These are phyloP conservation scores for Entoloma clypeatum DNA, from an alignment of 1,284 basidiomycete genomes.

Conservation along the genomic window DNA sequence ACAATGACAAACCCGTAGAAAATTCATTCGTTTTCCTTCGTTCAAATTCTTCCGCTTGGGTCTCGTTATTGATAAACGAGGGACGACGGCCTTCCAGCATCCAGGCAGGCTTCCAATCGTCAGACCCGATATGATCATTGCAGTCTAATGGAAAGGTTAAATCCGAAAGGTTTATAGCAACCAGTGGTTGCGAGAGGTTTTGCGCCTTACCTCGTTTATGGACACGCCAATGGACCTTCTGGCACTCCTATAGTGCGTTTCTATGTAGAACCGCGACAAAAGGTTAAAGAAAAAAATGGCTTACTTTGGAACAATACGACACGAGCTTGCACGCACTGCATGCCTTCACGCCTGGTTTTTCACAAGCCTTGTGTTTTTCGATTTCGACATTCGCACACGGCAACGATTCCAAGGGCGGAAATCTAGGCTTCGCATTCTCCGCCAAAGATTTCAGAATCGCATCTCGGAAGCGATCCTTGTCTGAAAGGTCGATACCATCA, in stretches of 20 bases:
- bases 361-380: conserved; percentile 8
- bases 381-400: conserved; percentile 24
- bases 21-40: conserved; percentile 9
- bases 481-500: neutral
- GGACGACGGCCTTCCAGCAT: conserved; percentile 20
- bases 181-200: too few species aligned
- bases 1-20: conserved; percentile 17
- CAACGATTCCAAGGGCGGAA: conserved; percentile 12
- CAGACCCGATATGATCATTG: conserved; percentile 19
- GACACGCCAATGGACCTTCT: conserved; percentile 20
- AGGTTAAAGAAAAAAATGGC: neutral
- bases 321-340: conserved; percentile 34
- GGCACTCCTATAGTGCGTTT: conserved; percentile 22
- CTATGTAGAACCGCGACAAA: neutral
- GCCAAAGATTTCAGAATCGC: neutral
- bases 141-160: conserved; percentile 18
- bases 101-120: conserved; percentile 28
- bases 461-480: neutral
- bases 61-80: conserved; percentile 14
- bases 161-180: too few species aligned
- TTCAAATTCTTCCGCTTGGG: conserved; percentile 2
- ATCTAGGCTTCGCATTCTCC: conserved; percentile 2
- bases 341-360: conserved; percentile 22
- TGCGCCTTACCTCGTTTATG: conserved; percentile 18
- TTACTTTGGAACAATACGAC: conserved; percentile 36